A percentile compares a stretch with the other conserved stretches of the same genome.
phyloP scores from a whole-genome alignment of 1,284 basidiomycete genomes.

The Ustilago tritici region DNA sequence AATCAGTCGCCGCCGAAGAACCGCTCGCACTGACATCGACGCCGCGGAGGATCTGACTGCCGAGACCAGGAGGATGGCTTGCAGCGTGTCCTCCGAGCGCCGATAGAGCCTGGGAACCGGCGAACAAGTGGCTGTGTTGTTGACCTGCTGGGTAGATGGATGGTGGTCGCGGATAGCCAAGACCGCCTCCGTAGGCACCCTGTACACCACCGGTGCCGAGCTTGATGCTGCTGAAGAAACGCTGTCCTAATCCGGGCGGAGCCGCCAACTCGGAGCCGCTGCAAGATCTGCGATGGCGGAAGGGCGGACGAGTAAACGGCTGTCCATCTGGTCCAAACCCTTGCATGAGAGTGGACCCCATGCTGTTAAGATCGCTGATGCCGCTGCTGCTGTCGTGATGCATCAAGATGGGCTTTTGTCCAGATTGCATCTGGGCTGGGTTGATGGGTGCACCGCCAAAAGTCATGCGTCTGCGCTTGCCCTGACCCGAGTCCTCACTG shows the following conservation, averaged over 20 bases:
- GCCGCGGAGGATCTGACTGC: conserved; percentile 50
- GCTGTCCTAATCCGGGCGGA: conserved; percentile 25
- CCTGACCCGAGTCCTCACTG: conserved; percentile 38
- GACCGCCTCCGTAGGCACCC: conserved; percentile 19
- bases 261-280: conserved; percentile 38
- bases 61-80: conserved; percentile 55
- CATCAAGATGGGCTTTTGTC: conserved; percentile 24
- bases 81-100: conserved; percentile 53
- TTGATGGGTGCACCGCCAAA: conserved; percentile 38
- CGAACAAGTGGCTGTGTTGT: conserved; percentile 35
- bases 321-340: conserved; percentile 19
- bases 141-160: conserved; percentile 29
- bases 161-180: conserved; percentile 31
- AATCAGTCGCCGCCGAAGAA: conserved; percentile 55
- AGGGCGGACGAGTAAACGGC: conserved; percentile 33
- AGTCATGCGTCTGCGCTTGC: conserved; percentile 52
- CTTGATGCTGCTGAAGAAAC: conserved; percentile 36
- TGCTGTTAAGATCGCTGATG: conserved; percentile 30
- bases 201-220: conserved; percentile 16
- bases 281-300: conserved; percentile 40
- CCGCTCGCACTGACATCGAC: conserved; percentile 53
- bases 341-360: conserved; percentile 24
- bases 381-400: conserved; percentile 41
- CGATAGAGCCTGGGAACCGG: conserved; percentile 37
- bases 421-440: conserved; percentile 17